Evolutionary conservation across 345 rosid genomes (phyloP).

Genomic region (Eucalyptus dawsonii): DNA sequence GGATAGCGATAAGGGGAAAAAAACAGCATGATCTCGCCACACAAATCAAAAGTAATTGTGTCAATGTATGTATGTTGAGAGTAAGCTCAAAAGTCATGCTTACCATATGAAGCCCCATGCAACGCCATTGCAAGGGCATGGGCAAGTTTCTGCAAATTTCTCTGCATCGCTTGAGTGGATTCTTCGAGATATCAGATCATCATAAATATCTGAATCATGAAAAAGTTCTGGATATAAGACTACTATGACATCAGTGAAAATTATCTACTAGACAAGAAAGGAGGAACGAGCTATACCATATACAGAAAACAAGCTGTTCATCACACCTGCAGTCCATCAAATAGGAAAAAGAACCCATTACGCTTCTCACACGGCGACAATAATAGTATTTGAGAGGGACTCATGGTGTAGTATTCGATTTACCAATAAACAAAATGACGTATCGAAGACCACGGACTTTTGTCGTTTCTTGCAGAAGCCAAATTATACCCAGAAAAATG

Average conservation of each 20-base stretch:
- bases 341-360: neutral
- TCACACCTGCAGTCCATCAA: conserved; percentile 59
- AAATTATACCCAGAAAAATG: conserved; percentile 58
- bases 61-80: neutral
- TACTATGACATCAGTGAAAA: neutral
- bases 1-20: neutral
- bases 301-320: conserved; percentile 97
- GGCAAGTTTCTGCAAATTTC: conserved; percentile 96
- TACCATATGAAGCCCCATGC: conserved; percentile 97
- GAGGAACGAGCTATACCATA: conserved; percentile 37
- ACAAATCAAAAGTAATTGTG: neutral
- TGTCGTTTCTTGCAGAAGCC: conserved; percentile 89
- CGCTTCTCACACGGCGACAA: neutral
- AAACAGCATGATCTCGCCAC: neutral
- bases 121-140: conserved; percentile 85
- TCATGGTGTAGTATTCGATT: neutral
- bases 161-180: conserved; percentile 90
- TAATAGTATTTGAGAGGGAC: neutral
- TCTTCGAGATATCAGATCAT: conserved; percentile 90
- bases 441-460: conserved; percentile 71
- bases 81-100: neutral
- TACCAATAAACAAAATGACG: conserved; percentile 93
- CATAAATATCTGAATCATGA: conserved; percentile 61
- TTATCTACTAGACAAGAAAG: neutral
- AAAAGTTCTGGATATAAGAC: neutral